Evolutionary conservation across 208 protist species (phyloP).

Genomic region (Trypanosoma congolense): DNA sequence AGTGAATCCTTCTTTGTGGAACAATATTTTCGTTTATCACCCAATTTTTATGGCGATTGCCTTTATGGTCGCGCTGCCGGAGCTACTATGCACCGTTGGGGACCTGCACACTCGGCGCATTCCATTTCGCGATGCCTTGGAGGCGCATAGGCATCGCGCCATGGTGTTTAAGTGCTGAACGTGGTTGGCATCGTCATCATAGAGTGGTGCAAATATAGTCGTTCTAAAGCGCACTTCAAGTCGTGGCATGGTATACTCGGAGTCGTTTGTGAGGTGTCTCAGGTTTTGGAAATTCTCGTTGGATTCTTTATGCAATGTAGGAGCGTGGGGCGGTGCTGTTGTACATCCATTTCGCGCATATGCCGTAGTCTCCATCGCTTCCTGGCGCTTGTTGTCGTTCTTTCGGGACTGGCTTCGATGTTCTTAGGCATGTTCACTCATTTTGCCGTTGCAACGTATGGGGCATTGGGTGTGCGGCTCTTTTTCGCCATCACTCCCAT

Average conservation of each 20-base stretch:
- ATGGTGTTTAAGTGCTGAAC: conserved; percentile 36
- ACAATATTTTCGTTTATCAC: conserved; percentile 46
- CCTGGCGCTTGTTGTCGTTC: conserved; percentile 4
- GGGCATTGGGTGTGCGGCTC: not conserved
- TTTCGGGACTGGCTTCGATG: conserved; percentile 13
- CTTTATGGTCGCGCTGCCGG: conserved; percentile 46
- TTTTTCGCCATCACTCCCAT: conserved; percentile 14
- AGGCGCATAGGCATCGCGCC: conserved; percentile 33
- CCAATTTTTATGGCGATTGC: conserved; percentile 42
- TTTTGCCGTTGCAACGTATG: conserved; percentile 17
- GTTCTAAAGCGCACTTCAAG: conserved; percentile 31
- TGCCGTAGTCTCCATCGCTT: conserved; percentile 12
- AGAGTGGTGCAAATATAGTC: conserved; percentile 51
- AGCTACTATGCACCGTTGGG: conserved; percentile 33
- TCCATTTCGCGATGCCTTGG: conserved; percentile 19
- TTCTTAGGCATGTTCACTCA: conserved; percentile 23
- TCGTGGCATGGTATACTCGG: conserved; percentile 42
- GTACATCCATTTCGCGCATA: not conserved
- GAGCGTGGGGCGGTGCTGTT: not conserved
- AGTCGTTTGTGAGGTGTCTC: conserved; percentile 17
- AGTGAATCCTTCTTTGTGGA: not conserved
- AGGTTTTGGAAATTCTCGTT: conserved; percentile 16
- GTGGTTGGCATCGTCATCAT: conserved; percentile 38
- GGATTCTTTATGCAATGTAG: conserved; percentile 17
- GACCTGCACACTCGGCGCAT: conserved; percentile 7